phyloP scores from a whole-genome alignment of 176 grass and related monocot genomes.

The Phoenix dactylifera region DNA sequence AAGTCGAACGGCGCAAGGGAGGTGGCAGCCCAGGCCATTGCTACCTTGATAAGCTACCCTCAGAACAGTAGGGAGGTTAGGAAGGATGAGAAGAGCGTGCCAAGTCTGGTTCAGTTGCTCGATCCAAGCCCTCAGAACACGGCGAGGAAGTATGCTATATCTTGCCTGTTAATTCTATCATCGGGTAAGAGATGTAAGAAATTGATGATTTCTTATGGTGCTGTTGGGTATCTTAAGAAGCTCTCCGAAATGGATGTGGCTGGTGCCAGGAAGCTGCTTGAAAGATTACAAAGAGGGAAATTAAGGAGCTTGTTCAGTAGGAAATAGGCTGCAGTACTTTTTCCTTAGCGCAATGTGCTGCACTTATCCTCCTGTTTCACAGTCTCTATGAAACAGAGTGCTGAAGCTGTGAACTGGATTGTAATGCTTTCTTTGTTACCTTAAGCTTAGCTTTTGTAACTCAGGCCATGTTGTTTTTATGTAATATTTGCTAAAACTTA shows the following conservation, averaged over 20 bases:
- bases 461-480: too few relatives aligned
- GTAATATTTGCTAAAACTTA: too few relatives aligned
- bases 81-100: slow-evolving; percentile 94
- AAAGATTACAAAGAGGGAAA: slow-evolving; percentile 74
- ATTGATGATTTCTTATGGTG: slow-evolving; percentile 83
- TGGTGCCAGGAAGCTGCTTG: slow-evolving; percentile 77
- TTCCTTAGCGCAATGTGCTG: slow-evolving; percentile 5
- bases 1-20: slow-evolving; percentile 65
- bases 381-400: slow-evolving; percentile 53
- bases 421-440: too few relatives aligned
- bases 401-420: slow-evolving; percentile 29
- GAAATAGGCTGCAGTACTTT: slow-evolving; percentile 33
- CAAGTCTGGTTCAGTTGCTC: slow-evolving; percentile 91
- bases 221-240: slow-evolving; percentile 97
- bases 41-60: slow-evolving; percentile 59
- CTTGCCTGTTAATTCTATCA: slow-evolving; percentile 53
- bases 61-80: slow-evolving; percentile 60
- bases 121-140: slow-evolving; percentile 82
- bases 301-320: slow-evolving; percentile 63
- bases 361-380: slow-evolving; percentile 49
- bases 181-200: slow-evolving; percentile 80
- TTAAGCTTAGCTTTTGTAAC: too few relatives aligned
- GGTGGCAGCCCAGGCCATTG: slow-evolving; percentile 72
- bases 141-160: slow-evolving; percentile 94
- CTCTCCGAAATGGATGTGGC: slow-evolving; percentile 79